Evolutionary conservation across 75 land plant species (phyloP), one percentile per base, ranked within the genome.

Genomic region (Gnetum montanum): DNA sequence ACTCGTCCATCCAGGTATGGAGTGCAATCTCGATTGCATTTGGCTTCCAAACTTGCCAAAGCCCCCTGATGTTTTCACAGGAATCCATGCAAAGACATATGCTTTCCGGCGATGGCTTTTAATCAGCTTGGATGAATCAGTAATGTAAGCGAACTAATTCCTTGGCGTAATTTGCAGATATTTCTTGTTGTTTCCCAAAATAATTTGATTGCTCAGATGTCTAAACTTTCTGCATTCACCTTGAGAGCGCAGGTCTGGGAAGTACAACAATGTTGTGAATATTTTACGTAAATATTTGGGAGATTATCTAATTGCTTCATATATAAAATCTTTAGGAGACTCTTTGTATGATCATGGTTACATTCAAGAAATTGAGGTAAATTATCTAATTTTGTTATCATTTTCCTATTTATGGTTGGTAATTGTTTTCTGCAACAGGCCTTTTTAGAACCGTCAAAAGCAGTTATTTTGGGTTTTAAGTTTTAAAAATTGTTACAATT

Each of bases 281-380:
- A 62, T 85, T 49, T 75, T 95, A n/a, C 86, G 99, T 45, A 90
- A 82, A 62, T 90, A 95, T 58, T 66, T 95, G 51, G 97, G 99
- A 36, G 96, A 95, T 46, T 44, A 81, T 57, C 51, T 95, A 6
- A 90, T 95, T 57, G 82, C 80, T 61, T 75, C 83, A 30, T 95
- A 90, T 63, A 25, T 78, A 62, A 60, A 73, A 46, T 63, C 68
- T 43, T 72, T 80, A 16, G 58, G 76, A 62, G 81, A 71, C 30
- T 82, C 83, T 22, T 75, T 78, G 28, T 70, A 67, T 57, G 77
- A 76, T 58, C 54, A 69, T 50, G 18, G 66, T 43, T 79, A 85
- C 53, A 48, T 80, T 31, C 73, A 72, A 60, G 85, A 86, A 76
- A 70, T 92, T 31, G 99, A 95, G 97, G 97, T 91, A 67, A 22